Base-by-base conservation (phyloP, 1,284 basidiomycete genomes). In the Rhodotorula sp. region DNA sequence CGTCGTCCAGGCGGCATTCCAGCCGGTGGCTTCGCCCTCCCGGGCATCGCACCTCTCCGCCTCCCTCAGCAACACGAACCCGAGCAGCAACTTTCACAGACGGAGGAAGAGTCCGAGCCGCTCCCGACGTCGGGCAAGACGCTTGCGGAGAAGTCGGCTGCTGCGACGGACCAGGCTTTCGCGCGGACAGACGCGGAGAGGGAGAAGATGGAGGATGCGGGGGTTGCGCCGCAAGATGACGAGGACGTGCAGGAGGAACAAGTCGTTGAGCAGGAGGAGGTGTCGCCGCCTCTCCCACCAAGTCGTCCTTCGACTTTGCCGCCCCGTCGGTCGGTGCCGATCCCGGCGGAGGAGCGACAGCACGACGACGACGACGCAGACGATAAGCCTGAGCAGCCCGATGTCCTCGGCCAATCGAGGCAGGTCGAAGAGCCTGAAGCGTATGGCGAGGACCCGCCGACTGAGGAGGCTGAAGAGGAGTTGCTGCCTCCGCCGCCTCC, bases 391-490 rank as follows among this genome's bases (percentile, higher is more conserved):
- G 62, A 60, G 50, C 47, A 40, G 40, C 47, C 47, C 1, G 67
- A 71, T 16, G 10, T 44, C 40, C 40, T 44, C 40, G 40, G 40
- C 40, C 40, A 44, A 18, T 44, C 40, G 40, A 11, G 40, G 40
- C 40, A 44, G 13, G 40, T 44, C 16, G 40, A 61, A 62, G 46
- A 30, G 40, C 40, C 40, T 15, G 40, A 44, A 44, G 40, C 40
- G 40, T 44, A 44, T 18, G 40, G 28, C 26, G 74, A 67, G 20
- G 26, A 59, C 22, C 50, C 46, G 13, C 58, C 62, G 26, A 28
- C 87, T 67, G 84, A 81, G 2, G 81, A 83, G 64, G 82, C 82
- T 64, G 83, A 84, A 64, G 83, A 81, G 57, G 77, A 67, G 40
- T 47, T 62, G 68, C 59, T 64, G n/a, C 56, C 67, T 26, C 72